Conservation (phyloP, 2,329 filamentous ascomycete species). For the Fusarium protoensiforme region DNA sequence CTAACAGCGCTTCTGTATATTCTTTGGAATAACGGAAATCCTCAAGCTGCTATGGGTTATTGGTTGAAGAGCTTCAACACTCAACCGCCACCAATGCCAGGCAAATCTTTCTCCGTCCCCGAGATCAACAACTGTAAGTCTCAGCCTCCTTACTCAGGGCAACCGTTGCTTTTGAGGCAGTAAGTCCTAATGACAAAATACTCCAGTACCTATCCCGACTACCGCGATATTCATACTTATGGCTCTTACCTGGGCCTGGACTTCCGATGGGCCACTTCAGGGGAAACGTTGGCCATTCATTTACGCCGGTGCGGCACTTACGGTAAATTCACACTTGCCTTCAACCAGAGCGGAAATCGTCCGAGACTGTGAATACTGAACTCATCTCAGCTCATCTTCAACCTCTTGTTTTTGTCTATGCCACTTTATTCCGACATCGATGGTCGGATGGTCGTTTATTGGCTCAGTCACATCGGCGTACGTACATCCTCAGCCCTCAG, state of each 20-base stretch:
- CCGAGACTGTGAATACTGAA: background rate
- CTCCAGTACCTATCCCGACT: conserved; percentile 25
- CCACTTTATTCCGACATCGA: conserved; percentile 25
- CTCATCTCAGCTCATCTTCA: conserved; percentile 15
- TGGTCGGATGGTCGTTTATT: conserved; percentile 28
- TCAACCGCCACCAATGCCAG: conserved; percentile 24
- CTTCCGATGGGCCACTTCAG: conserved; percentile 27
- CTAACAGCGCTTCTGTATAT: conserved; percentile 20
- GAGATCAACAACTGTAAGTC: conserved; percentile 27
- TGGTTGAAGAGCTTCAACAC: conserved; percentile 36
- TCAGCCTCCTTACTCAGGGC: too few relatives aligned
- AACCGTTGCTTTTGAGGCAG: background rate
- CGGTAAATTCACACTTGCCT: conserved; percentile 1
- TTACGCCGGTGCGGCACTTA: conserved; percentile 23
- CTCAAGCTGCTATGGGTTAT: conserved; percentile 29
- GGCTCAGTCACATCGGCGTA: conserved; percentile 38
- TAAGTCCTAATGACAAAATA: background rate
- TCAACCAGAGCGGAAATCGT: background rate
- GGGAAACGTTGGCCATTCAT: conserved; percentile 34
- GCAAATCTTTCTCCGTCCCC: conserved; percentile 13
- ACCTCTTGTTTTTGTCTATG: conserved; percentile 19
- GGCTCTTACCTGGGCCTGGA: conserved; percentile 28
- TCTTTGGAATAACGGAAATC: conserved; percentile 32
- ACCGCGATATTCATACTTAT: conserved; percentile 32
- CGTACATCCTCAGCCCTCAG: background rate